These are phyloP conservation scores for Aspergillus baeticus DNA, from an alignment of 495 filamentous ascomycete species.

Conservation along the genomic window DNA sequence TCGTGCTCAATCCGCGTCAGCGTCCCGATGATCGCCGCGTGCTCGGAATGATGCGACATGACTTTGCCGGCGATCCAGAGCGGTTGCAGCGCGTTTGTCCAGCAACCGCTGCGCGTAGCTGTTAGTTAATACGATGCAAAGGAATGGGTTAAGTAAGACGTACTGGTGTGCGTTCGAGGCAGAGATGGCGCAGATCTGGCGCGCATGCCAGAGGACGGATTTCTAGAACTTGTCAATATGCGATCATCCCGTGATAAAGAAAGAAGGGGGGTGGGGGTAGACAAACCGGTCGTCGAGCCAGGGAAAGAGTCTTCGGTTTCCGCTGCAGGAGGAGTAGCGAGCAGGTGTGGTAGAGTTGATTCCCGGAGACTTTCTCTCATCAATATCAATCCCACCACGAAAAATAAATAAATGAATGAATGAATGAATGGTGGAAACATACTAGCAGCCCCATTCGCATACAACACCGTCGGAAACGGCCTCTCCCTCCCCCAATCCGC, in stretches of 20 bases:
- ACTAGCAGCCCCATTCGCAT: constrained; percentile 41
- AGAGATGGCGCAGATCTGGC: constrained; percentile 47
- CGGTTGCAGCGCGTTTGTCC: constrained; percentile 48
- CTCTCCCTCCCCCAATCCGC: constrained; percentile 14
- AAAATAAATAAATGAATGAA: too few relatives aligned
- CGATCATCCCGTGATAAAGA: not conserved
- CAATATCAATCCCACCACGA: not conserved
- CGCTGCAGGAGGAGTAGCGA: constrained; percentile 37
- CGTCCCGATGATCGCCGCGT: constrained; percentile 37
- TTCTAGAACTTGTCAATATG: too few relatives aligned
- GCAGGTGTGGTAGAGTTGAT: constrained; percentile 44
- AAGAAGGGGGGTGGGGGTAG: not conserved
- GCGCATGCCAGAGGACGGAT: constrained; percentile 46
- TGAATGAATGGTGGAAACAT: constrained; percentile 4
- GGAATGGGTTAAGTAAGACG: constrained; percentile 1
- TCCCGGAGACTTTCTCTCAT: constrained; percentile 31
- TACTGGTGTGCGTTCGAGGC: constrained; percentile 35
- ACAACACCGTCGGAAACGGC: constrained; percentile 38
- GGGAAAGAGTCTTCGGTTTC: constrained; percentile 31
- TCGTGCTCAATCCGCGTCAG: constrained; percentile 39
- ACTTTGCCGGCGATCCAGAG: constrained; percentile 46
- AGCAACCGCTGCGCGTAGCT: constrained; percentile 38
- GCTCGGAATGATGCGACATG: constrained; percentile 45
- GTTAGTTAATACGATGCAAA: constrained; percentile 7
- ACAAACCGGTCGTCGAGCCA: constrained; percentile 24